Evolutionary conservation across 2,329 filamentous ascomycete species (phyloP).

Genomic region (Aureobasidium leucospermi): DNA sequence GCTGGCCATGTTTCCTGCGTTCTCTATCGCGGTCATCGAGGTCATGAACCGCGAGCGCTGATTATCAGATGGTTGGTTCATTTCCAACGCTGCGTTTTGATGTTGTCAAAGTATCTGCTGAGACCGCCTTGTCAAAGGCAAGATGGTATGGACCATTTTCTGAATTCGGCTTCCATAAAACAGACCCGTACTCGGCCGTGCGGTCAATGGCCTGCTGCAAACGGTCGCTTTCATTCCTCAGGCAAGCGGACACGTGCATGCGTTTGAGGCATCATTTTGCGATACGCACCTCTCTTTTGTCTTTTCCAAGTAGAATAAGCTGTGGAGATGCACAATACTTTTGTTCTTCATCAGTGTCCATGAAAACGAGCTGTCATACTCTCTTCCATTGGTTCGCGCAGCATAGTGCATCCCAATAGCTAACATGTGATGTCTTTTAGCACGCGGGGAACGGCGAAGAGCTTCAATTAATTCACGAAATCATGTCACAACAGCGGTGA

Average conservation of each 20-base stretch:
- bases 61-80: neutral
- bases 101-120: neutral
- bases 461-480: too few species aligned
- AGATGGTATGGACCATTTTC: slow-evolving; percentile 2
- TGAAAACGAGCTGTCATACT: too few species aligned
- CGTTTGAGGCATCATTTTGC: neutral
- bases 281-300: neutral
- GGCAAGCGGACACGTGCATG: neutral
- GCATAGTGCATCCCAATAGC: too few species aligned
- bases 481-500: too few species aligned
- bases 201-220: neutral
- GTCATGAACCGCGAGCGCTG: neutral
- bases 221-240: neutral
- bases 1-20: neutral
- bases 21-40: neutral
- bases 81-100: neutral
- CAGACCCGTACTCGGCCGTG: neutral
- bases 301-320: too few species aligned
- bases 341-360: too few species aligned
- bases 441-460: too few species aligned
- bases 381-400: too few species aligned
- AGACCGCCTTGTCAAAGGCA: neutral
- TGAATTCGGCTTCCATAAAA: neutral
- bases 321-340: too few species aligned
- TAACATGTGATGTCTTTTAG: too few species aligned